phyloP scores from a whole-genome alignment of 208 protist genomes.

The Naegleria fowleri region DNA sequence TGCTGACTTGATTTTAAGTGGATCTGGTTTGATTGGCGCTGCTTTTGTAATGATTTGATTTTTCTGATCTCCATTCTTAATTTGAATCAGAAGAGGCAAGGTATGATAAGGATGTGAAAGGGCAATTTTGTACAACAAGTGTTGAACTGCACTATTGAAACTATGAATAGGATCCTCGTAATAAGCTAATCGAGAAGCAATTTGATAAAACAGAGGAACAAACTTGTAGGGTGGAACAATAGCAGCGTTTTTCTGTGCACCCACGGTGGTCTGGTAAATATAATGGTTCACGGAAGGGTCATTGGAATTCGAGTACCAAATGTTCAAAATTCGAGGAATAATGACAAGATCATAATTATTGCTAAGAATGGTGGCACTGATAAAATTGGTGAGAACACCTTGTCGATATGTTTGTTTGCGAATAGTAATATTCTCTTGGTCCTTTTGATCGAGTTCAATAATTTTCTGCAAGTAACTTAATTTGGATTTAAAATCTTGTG shows the following conservation, averaged over 20 bases:
- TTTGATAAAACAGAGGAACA: background rate
- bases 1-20: background rate
- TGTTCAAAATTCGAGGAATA: background rate
- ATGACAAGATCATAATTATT: background rate
- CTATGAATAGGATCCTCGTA: background rate
- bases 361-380: background rate
- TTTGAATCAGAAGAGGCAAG: background rate
- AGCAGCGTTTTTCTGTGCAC: background rate
- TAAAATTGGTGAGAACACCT: background rate
- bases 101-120: constrained; percentile 7
- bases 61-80: background rate
- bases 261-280: background rate
- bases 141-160: background rate
- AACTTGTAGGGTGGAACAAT: background rate
- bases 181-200: background rate
- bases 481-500: background rate
- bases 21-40: background rate
- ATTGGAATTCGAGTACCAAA: background rate
- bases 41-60: background rate
- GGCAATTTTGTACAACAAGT: background rate
- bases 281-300: background rate
- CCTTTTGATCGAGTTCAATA: background rate
- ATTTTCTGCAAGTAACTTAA: background rate
- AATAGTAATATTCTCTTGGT: background rate
- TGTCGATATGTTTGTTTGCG: background rate